Evolutionary conservation across 768 basidiomycete genomes (phyloP).

Genomic region (Amanita brunnescens): DNA sequence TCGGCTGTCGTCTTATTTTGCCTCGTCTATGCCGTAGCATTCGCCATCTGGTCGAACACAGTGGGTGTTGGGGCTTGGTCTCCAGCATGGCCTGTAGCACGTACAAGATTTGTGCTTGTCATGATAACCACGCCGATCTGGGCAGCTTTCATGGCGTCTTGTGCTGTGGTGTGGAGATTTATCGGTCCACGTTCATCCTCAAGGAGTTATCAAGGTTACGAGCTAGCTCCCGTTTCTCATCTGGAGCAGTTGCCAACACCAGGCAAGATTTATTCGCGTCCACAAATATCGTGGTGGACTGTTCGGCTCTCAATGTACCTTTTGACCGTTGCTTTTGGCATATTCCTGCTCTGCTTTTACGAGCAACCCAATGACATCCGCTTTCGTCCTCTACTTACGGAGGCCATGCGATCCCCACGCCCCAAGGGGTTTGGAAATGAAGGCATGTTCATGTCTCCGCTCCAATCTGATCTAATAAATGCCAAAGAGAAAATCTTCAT

Average conservation of each 20-base stretch:
- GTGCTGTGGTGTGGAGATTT: background rate
- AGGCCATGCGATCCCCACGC: slow-evolving; percentile 13
- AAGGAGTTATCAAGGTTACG: background rate
- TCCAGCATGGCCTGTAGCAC: slow-evolving; percentile 9
- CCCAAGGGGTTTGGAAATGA: slow-evolving; percentile 17
- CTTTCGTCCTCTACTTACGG: slow-evolving; percentile 13
- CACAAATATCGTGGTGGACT: slow-evolving; percentile 3
- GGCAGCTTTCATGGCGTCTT: slow-evolving; percentile 6
- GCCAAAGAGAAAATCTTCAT: background rate
- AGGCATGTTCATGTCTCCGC: background rate
- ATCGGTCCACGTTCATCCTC: background rate
- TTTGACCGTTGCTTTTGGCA: background rate
- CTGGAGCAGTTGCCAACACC: background rate
- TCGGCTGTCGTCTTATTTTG: background rate
- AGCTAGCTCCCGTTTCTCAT: background rate
- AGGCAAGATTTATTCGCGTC: background rate
- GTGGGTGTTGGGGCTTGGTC: slow-evolving; percentile 7
- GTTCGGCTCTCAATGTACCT: slow-evolving; percentile 1
- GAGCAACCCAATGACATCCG: slow-evolving; percentile 19
- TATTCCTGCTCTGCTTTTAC: slow-evolving; percentile 11
- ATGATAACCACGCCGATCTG: slow-evolving; percentile 6
- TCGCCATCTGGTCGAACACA: slow-evolving; percentile 1
- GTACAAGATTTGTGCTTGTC: slow-evolving; percentile 8
- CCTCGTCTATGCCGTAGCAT: background rate
- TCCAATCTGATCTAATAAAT: background rate